Evolutionary conservation across 768 basidiomycete species (phyloP).

Genomic region (Mycena vitilis): DNA sequence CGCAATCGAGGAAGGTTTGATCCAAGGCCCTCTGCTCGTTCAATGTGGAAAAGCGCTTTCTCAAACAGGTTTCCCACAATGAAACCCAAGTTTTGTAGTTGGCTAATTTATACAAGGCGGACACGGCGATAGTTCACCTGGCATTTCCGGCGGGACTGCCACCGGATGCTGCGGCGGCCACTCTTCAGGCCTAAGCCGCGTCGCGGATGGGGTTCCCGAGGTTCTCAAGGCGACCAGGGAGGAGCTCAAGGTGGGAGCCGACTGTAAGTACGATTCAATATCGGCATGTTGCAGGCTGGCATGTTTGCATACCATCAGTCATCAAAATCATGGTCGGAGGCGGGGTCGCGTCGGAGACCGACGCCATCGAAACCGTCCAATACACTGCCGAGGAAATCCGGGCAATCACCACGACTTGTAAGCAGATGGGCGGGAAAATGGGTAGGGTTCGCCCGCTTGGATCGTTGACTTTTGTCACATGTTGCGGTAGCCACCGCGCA

Average conservation of each 20-base stretch:
- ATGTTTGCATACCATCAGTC: constrained; percentile 27
- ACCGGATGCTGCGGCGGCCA: constrained; percentile 52
- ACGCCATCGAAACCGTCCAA: constrained; percentile 57
- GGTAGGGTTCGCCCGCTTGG: constrained; percentile 38
- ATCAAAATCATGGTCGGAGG: constrained; percentile 56
- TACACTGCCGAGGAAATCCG: constrained; percentile 55
- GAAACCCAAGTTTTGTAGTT: neutral
- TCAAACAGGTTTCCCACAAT: constrained; percentile 46
- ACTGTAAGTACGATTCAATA: constrained; percentile 40
- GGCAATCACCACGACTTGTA: constrained; percentile 54
- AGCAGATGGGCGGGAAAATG: constrained; percentile 54
- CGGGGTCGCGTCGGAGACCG: constrained; percentile 56
- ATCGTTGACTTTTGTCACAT: neutral
- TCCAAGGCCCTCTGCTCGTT: constrained; percentile 50
- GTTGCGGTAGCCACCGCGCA: constrained; percentile 41
- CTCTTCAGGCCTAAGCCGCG: constrained; percentile 42
- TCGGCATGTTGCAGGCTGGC: neutral
- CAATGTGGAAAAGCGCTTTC: constrained; percentile 54
- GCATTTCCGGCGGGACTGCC: constrained; percentile 34
- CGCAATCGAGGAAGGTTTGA: constrained; percentile 52
- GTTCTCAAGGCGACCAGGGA: constrained; percentile 50
- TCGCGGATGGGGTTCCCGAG: constrained; percentile 52
- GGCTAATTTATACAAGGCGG: constrained; percentile 41
- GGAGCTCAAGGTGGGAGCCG: constrained; percentile 52
- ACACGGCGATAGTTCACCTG: constrained; percentile 48